Conservation (phyloP, 495 filamentous ascomycete species). For the Podospora pseudoanserina region DNA sequence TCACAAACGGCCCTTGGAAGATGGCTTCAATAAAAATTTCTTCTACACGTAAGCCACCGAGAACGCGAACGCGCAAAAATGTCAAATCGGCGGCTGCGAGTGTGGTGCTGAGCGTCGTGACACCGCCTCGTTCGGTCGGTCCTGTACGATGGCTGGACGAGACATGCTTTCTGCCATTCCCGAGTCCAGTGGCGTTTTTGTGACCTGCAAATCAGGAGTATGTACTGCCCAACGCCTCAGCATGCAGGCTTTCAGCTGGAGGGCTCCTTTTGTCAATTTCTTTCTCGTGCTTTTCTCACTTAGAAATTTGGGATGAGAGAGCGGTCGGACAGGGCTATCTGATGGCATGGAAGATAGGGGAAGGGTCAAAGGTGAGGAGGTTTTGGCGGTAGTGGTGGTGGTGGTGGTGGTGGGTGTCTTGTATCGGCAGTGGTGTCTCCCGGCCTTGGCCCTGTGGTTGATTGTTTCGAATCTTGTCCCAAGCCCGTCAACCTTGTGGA, state of each 20-base stretch:
- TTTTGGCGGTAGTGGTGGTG: neutral
- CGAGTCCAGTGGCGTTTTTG: neutral
- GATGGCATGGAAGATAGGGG: neutral
- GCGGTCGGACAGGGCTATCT: neutral
- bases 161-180: neutral
- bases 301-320: neutral
- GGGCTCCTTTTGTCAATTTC: neutral
- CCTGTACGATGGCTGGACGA: neutral
- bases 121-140: neutral
- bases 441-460: neutral
- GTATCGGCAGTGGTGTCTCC: neutral
- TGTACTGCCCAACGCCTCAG: neutral
- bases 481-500: neutral
- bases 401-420: neutral
- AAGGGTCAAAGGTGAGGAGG: neutral
- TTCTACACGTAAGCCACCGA: neutral
- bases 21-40: neutral
- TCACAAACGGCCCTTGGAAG: neutral
- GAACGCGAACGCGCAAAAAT: neutral
- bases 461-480: slow-evolving; percentile 4
- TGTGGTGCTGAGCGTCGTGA: neutral
- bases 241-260: neutral
- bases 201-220: neutral
- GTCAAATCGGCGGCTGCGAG: slow-evolving; percentile 3
- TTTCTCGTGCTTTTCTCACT: neutral